These are phyloP conservation scores for Aspergillus tanneri DNA, from an alignment of 2,329 filamentous ascomycete species.

Conservation along the genomic window DNA sequence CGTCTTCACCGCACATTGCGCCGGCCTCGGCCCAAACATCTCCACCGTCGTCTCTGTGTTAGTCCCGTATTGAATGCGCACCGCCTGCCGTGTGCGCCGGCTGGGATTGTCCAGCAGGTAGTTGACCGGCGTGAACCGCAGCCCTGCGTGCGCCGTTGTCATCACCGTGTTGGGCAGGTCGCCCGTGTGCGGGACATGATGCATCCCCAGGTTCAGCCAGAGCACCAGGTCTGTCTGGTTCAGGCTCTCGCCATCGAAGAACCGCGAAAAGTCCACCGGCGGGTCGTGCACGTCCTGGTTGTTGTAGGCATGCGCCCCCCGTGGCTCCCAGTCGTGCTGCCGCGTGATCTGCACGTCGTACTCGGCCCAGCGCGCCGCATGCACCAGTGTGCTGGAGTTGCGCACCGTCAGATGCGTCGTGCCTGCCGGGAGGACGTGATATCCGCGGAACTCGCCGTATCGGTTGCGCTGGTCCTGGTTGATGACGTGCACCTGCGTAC, in stretches of 20 bases:
- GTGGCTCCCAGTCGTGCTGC: slow-evolving; percentile 14
- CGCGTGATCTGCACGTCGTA: slow-evolving; percentile 14
- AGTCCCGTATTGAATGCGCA: slow-evolving; percentile 10
- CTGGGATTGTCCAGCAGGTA: slow-evolving; percentile 14
- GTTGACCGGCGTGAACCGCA: slow-evolving; percentile 18
- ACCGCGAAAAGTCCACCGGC: slow-evolving; percentile 12
- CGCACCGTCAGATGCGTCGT: slow-evolving; percentile 11
- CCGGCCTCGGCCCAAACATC: slow-evolving; percentile 12
- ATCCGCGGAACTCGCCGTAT: slow-evolving; percentile 15
- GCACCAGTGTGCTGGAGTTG: slow-evolving; percentile 11
- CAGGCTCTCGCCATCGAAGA: slow-evolving; percentile 16
- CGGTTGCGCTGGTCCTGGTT: slow-evolving; percentile 14
- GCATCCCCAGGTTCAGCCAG: slow-evolving; percentile 58
- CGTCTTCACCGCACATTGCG: slow-evolving; percentile 4
- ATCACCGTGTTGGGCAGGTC: slow-evolving; percentile 56
- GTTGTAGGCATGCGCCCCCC: slow-evolving; percentile 11
- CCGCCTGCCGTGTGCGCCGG: slow-evolving; percentile 12
- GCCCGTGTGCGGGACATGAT: slow-evolving; percentile 57
- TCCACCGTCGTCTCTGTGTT: slow-evolving; percentile 10
- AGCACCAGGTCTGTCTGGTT: slow-evolving; percentile 38
- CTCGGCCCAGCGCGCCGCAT: slow-evolving; percentile 15
- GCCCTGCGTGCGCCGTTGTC: slow-evolving; percentile 18
- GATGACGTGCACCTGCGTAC: slow-evolving; percentile 12
- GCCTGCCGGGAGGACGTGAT: slow-evolving; percentile 10
- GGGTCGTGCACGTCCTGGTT: slow-evolving; percentile 15